A percentile compares a stretch with the other conserved stretches of the same genome.
Conservation (phyloP, 2,329 filamentous ascomycete genomes). For the Venturia pyrina region DNA sequence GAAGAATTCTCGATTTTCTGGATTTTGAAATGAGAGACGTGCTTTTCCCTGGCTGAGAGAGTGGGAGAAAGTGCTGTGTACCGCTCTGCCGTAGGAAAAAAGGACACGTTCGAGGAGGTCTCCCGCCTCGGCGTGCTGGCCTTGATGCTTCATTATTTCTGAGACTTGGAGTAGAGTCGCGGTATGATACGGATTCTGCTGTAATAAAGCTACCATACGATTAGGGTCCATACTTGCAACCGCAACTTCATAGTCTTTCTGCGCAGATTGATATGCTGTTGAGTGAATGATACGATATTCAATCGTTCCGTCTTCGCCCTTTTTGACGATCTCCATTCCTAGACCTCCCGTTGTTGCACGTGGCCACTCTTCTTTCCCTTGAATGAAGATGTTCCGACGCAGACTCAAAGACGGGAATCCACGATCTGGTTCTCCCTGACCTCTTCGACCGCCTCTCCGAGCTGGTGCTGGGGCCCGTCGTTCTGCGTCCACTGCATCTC, state of each 20-base stretch:
- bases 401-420: conserved; percentile 52
- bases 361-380: conserved; percentile 83
- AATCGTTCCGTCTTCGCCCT: conserved; percentile 46
- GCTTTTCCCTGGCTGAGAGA: conserved; percentile 70
- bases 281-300: conserved; percentile 76
- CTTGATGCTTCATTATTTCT: conserved; percentile 82
- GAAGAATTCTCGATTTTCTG: conserved; percentile 89
- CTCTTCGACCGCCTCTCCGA: conserved; percentile 39
- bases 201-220: conserved; percentile 65
- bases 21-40: conserved; percentile 66
- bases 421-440: conserved; percentile 46
- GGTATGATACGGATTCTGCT: conserved; percentile 76
- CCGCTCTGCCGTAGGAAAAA: conserved; percentile 85
- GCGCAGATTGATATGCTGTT: conserved; percentile 59
- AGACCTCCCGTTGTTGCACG: conserved; percentile 68
- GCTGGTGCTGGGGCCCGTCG: conserved; percentile 25
- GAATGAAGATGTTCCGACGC: conserved; percentile 72
- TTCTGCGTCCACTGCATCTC: conserved; percentile 48
- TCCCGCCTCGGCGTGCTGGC: conserved; percentile 74
- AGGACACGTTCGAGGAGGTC: conserved; percentile 85
- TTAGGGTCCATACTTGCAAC: conserved; percentile 82
- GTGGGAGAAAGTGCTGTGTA: conserved; percentile 70
- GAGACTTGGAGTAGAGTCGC: conserved; percentile 90
- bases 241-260: conserved; percentile 64
- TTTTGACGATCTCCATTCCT: conserved; percentile 60